phyloP scores from a whole-genome alignment of 495 filamentous ascomycete species.

The Penicillium antarcticum region DNA sequence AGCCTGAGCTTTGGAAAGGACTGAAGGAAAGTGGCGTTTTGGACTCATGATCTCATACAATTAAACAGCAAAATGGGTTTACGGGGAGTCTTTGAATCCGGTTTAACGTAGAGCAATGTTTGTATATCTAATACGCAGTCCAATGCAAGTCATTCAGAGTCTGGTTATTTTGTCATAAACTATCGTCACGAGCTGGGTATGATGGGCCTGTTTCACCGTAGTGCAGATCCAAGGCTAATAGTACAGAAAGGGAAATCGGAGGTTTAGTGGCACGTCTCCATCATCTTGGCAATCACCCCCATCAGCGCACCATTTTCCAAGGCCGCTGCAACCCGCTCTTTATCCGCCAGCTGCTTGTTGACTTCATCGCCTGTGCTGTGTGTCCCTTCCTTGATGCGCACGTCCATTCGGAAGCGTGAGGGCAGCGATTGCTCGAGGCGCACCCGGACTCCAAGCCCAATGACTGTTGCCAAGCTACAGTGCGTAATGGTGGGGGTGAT shows the following conservation, averaged over 20 bases:
- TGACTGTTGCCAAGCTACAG: conserved; percentile 93
- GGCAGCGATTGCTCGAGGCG: conserved; percentile 87
- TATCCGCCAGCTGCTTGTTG: conserved; percentile 93
- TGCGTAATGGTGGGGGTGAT: conserved; percentile 98
- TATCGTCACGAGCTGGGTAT: conserved; percentile 1
- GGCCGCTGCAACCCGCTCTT: conserved; percentile 92
- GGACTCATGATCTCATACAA: conserved; percentile 51
- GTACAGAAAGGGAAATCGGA: not conserved
- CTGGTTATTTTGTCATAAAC: conserved; percentile 1
- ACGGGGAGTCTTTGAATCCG: conserved; percentile 7
- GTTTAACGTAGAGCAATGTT: conserved; percentile 3
- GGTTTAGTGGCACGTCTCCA: conserved; percentile 68
- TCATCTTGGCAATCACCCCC: conserved; percentile 87
- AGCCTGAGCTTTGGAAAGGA: conserved; percentile 85
- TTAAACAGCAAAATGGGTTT: conserved; percentile 1
- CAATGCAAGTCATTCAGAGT: conserved; percentile 7
- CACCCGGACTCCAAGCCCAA: conserved; percentile 89
- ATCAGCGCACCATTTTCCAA: conserved; percentile 90
- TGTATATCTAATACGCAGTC: conserved; percentile 13
- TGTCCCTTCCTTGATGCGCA: conserved; percentile 92
- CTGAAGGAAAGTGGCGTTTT: conserved; percentile 86
- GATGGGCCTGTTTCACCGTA: not conserved
- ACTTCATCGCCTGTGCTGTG: conserved; percentile 92
- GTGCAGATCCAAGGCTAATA: not conserved
- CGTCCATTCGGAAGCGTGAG: conserved; percentile 88